A percentile compares a stretch with the other conserved stretches of the same genome.
phyloP scores from a whole-genome alignment of 2,329 filamentous ascomycete species.

The Ophiosphaerella korrae region DNA sequence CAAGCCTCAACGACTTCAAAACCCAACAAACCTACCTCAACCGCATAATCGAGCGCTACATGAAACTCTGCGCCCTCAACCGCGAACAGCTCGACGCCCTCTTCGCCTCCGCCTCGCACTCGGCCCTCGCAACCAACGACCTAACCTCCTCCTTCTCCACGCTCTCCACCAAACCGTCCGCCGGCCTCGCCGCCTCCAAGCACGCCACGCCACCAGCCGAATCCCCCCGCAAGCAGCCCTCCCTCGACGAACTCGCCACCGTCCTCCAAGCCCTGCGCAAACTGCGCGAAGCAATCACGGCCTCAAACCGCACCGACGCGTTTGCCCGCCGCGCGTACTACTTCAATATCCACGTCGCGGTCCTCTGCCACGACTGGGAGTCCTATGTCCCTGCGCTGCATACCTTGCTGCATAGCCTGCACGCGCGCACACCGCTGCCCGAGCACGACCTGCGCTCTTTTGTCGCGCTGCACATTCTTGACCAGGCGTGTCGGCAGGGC shows the following conservation, averaged over 20 bases:
- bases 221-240: conserved; percentile 38
- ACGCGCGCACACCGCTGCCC: conserved; percentile 70
- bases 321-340: conserved; percentile 91
- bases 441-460: conserved; percentile 78
- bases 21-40: conserved; percentile 85
- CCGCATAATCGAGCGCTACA: conserved; percentile 85
- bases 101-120: conserved; percentile 67
- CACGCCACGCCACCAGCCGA: conserved; percentile 24
- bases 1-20: conserved; percentile 63
- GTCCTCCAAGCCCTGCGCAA: conserved; percentile 88
- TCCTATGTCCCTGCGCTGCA: conserved; percentile 88
- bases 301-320: conserved; percentile 72
- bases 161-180: conserved; percentile 10
- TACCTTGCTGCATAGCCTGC: conserved; percentile 75
- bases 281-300: conserved; percentile 86
- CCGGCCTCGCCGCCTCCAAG: conserved; percentile 7
- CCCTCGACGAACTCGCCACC: conserved; percentile 65
- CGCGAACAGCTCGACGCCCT: conserved; percentile 74
- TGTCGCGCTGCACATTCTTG: conserved; percentile 79
- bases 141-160: conserved; percentile 19
- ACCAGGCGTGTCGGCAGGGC: conserved; percentile 82
- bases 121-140: conserved; percentile 5
- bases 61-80: conserved; percentile 82
- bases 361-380: conserved; percentile 81
- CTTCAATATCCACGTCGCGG: conserved; percentile 84